Base-by-base conservation (phyloP, 2,329 filamentous ascomycete species). In the Karstenula rhodostoma region DNA sequence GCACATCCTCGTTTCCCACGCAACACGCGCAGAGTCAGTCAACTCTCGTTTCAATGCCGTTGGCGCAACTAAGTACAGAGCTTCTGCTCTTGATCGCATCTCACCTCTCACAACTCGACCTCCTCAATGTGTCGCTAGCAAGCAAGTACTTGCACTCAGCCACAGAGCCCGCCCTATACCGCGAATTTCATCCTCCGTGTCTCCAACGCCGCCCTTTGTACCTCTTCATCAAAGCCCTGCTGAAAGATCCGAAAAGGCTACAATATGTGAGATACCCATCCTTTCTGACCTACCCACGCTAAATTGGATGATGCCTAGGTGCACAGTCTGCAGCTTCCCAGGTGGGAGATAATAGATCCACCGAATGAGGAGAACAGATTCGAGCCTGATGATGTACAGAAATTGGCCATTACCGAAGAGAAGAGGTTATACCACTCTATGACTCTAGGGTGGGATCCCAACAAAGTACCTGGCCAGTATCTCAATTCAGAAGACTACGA, bases 141-240 rank as follows among this genome's bases (percentile, higher is more conserved):
- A 67, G 58, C 50, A 66, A 61, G 44, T 47, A 46, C 29, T 44
- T 70, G 7, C 55, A 56, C 12, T 33, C 19, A 8, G 29, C 46
- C 2, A 63, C 58, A 27, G 58, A 68, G 46, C 46, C 62, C 13
- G 62, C 64, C 37, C 58, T 67, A 13, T 67, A 59, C 33, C 60
- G 62, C 12, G 64, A 67, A 23, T 66, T 62, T 17, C 51, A 46
- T n/a, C 23, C 25, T 7, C 40, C 19, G 17, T 44, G 25, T 33
- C 15, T 54, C 2, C 10, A 25, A 4, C 17, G 25, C 17, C 37
- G 40, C 4, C 4, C 13, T 9, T 8, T 54, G 13, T 27, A 23
- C 2, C 17, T 15, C 9, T 54, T 25, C 13, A 40, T 54, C n/a
- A 44, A 27, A 23, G 17, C 15, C 8, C 27, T 54, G 10, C 12